A percentile compares a stretch with the other conserved stretches of the same genome.
phyloP scores from a whole-genome alignment of 2,329 filamentous ascomycete genomes.

The Aspergillus jensenii region DNA sequence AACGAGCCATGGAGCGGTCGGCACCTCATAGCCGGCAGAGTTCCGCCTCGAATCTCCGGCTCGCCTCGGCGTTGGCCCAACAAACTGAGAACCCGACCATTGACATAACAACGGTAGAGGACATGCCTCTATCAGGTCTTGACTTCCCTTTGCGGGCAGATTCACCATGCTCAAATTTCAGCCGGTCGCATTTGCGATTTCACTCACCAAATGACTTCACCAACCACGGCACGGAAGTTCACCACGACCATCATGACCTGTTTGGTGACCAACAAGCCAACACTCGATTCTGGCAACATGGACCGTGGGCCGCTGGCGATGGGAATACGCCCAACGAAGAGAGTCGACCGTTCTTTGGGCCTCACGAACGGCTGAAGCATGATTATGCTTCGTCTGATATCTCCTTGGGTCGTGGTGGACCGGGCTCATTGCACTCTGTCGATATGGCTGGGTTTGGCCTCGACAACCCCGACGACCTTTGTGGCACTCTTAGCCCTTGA shows the following conservation, averaged over 20 bases:
- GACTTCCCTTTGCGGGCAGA: constrained; percentile 42
- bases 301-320: constrained; percentile 43
- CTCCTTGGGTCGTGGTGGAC: constrained; percentile 42
- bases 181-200: constrained; percentile 42
- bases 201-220: constrained; percentile 44
- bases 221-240: constrained; percentile 34
- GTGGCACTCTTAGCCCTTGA: constrained; percentile 40
- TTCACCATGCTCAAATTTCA: constrained; percentile 45
- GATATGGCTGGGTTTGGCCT: constrained; percentile 47
- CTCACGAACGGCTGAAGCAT: constrained; percentile 43
- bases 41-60: constrained; percentile 38
- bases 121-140: constrained; percentile 36
- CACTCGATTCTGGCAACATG: constrained; percentile 46
- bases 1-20: constrained; percentile 39
- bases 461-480: constrained; percentile 39
- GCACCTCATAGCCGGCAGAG: constrained; percentile 38
- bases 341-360: constrained; percentile 44
- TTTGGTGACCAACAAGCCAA: constrained; percentile 47
- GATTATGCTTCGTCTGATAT: constrained; percentile 47
- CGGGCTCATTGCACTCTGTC: constrained; percentile 45
- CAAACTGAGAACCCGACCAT: constrained; percentile 43
- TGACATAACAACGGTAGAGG: constrained; percentile 43
- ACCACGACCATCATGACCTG: constrained; percentile 45
- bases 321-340: constrained; percentile 45
- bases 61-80: constrained; percentile 39